A percentile compares a stretch with the other conserved stretches of the same genome.
These are phyloP conservation scores for Gyrodon lividus DNA, from an alignment of 768 basidiomycete species.

Conservation along the genomic window DNA sequence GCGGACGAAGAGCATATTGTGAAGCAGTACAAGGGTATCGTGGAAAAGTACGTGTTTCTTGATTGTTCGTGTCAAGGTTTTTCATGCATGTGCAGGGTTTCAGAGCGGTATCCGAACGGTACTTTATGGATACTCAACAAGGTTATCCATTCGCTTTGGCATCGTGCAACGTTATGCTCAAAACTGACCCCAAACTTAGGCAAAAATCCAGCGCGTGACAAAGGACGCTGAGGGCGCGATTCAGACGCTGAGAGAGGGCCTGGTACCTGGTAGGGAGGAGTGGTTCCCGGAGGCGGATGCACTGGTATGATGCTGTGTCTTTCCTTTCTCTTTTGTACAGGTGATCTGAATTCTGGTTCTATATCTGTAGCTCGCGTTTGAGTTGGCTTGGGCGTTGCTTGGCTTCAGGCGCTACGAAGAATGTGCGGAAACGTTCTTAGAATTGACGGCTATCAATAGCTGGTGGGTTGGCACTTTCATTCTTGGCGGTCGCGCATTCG, in stretches of 20 bases:
- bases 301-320: conserved; percentile 42
- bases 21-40: conserved; percentile 59
- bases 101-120: conserved; percentile 59
- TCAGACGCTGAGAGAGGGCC: conserved; percentile 53
- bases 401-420: conserved; percentile 64
- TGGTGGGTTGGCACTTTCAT: conserved; percentile 45
- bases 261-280: conserved; percentile 49
- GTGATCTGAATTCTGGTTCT: neutral
- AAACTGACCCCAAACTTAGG: conserved; percentile 37
- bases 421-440: conserved; percentile 63
- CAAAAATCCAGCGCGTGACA: conserved; percentile 75
- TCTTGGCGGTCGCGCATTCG: neutral
- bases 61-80: neutral
- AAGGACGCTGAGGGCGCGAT: conserved; percentile 66
- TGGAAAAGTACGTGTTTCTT: conserved; percentile 51
- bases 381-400: conserved; percentile 75
- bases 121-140: conserved; percentile 74
- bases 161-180: neutral
- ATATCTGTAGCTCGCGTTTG: conserved; percentile 61
- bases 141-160: conserved; percentile 32
- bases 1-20: conserved; percentile 68
- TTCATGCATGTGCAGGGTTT: conserved; percentile 39
- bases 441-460: conserved; percentile 62
- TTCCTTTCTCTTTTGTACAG: neutral
- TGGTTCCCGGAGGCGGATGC: conserved; percentile 73